Base-by-base conservation (phyloP, 1,284 basidiomycete genomes). In the Amylostereum chailletii region DNA sequence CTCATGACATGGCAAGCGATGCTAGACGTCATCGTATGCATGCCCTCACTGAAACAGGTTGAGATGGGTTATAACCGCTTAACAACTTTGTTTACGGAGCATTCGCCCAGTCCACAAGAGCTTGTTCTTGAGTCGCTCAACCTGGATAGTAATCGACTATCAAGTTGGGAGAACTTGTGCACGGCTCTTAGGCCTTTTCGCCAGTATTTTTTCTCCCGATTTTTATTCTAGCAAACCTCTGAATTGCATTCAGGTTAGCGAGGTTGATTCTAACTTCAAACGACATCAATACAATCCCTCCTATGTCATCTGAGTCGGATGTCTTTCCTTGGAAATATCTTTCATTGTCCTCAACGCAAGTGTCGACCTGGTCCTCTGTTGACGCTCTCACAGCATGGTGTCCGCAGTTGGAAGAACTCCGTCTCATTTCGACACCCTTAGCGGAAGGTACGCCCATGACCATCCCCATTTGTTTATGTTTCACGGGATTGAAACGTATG, bases 31-130 rank as follows among this genome's bases (percentile, higher is more conserved):
- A 71, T 75, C 5, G 58, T 53, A 42, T 71, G 65, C 34, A 85
- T 95, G 70, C 79, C 83, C 0, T 64, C 63, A 27, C 67, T 98
- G 29, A 68, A 69, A 41, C 60, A 72, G 1, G 68, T 94, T 3
- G 87, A 95, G 66, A 64, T 93, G 48, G 92, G 91, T 5, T 79
- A 84, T 65, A 96, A 97, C 61, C 59, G 62, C 27, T 65, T 93
- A 40, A 58, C 62, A 27, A 60, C 58, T 11, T 65, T 84, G 48
- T 60, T 58, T 30, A 51, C 55, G 49, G 51, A 55, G 34, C 42
- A 46, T 49, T 46, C 45, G 31, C 45, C 43, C 27, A n/a, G 19
- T 27, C 8, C 42, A 46, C 7, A 45, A 69, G 19, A 62, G 64
- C 2, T 57, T 62, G 39, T 57, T 92, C 36, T 64, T 71, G 46